Conservation (phyloP, 2,329 filamentous ascomycete species). For the Fusarium sp. region DNA sequence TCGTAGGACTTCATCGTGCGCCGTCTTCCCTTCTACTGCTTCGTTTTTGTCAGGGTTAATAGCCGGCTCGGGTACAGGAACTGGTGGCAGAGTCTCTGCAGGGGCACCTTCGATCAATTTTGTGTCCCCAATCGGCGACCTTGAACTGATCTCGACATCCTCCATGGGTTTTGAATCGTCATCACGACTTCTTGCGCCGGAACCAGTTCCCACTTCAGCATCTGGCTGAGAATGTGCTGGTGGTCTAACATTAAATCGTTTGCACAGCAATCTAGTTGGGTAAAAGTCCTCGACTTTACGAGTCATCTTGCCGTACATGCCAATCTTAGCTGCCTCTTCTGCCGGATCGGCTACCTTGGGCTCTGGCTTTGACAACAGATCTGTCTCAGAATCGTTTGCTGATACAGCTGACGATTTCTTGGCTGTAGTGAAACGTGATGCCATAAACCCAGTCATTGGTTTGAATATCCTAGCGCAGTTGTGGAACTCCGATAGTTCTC, state of each 20-base stretch:
- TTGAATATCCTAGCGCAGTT: constrained; percentile 80
- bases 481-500: constrained; percentile 82
- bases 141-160: constrained; percentile 11
- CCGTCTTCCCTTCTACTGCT: constrained; percentile 74
- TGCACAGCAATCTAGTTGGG: constrained; percentile 88
- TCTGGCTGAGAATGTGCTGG: constrained; percentile 75
- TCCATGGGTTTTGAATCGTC: constrained; percentile 28
- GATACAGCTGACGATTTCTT: constrained; percentile 58
- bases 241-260: constrained; percentile 88
- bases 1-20: constrained; percentile 85
- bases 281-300: constrained; percentile 78
- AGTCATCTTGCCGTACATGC: constrained; percentile 94
- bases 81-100: constrained; percentile 5
- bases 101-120: constrained; percentile 33
- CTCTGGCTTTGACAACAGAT: constrained; percentile 50
- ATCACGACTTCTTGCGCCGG: constrained; percentile 27
- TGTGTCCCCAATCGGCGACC: constrained; percentile 10
- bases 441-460: constrained; percentile 92
- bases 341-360: constrained; percentile 72
- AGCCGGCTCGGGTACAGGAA: constrained; percentile 45
- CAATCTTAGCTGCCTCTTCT: constrained; percentile 86
- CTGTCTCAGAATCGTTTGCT: constrained; percentile 30
- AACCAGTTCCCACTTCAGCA: constrained; percentile 50
- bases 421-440: constrained; percentile 87
- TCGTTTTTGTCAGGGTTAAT: constrained; percentile 77